Conservation (phyloP, 2,329 filamentous ascomycete species). For the Trichophyton mentagrophytes region DNA sequence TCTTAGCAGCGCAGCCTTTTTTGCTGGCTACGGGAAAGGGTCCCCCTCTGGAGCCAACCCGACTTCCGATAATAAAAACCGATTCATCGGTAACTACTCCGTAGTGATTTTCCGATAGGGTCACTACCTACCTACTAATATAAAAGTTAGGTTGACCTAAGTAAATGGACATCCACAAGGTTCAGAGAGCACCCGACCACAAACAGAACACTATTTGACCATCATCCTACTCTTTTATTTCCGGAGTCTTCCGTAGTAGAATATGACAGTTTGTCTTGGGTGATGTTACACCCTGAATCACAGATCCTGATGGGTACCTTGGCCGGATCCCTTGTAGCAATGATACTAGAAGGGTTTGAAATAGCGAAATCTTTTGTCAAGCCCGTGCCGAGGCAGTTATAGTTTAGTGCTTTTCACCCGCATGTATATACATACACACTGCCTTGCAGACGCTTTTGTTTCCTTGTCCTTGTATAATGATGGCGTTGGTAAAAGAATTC, state of each 20-base stretch:
- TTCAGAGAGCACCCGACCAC: background rate
- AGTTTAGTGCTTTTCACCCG: background rate
- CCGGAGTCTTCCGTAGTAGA: conserved; percentile 1
- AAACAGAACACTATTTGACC: background rate
- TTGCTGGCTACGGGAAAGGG: conserved; percentile 7
- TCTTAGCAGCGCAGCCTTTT: conserved; percentile 6
- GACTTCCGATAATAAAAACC: conserved; percentile 14
- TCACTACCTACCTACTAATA: background rate
- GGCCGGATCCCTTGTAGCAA: background rate
- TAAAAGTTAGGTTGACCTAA: background rate
- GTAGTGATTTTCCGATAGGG: background rate
- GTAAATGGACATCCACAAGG: background rate
- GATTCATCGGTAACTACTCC: conserved; percentile 5
- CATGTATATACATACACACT: background rate
- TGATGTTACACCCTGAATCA: background rate
- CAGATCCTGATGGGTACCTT: conserved; percentile 8
- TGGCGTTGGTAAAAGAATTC: background rate
- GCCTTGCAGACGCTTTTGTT: background rate
- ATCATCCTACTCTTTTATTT: conserved; percentile 5
- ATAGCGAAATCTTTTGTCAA: background rate
- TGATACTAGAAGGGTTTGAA: background rate
- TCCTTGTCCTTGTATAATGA: too few relatives aligned
- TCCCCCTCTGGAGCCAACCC: conserved; percentile 13
- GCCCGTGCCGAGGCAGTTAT: background rate
- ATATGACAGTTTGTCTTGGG: background rate